Evolutionary conservation across 2,329 filamentous ascomycete species (phyloP).

Genomic region (Alternaria burnsii): DNA sequence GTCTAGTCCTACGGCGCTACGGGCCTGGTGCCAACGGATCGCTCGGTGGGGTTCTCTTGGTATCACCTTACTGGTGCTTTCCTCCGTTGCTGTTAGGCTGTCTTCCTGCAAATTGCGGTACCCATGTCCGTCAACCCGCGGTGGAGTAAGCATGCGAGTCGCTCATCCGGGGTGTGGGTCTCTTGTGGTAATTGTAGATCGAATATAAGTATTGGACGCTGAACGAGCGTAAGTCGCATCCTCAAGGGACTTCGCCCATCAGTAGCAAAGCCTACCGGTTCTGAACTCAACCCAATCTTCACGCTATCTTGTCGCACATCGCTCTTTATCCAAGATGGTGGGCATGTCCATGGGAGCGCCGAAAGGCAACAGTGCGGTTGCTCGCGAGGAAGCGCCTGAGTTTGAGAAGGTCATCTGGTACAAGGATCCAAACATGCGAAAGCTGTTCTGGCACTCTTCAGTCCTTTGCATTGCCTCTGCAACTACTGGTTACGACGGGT

Average conservation of each 20-base stretch:
- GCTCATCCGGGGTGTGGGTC: constrained; percentile 2
- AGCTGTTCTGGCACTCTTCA: constrained; percentile 62
- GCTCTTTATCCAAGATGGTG: constrained; percentile 18
- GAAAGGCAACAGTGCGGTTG: constrained; percentile 34
- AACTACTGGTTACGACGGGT: constrained; percentile 66
- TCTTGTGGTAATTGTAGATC: constrained; percentile 7
- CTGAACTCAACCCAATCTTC: background rate
- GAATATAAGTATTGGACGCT: constrained; percentile 30
- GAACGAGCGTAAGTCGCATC: constrained; percentile 14
- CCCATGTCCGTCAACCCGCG: constrained; percentile 25
- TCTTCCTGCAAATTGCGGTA: constrained; percentile 24
- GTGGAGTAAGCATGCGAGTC: constrained; percentile 1
- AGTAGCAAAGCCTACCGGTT: constrained; percentile 16
- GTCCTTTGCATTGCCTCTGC: constrained; percentile 64
- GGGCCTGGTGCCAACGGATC: constrained; percentile 34
- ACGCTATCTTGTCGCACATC: background rate
- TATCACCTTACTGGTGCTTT: constrained; percentile 27
- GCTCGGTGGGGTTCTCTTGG: constrained; percentile 25
- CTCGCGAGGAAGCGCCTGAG: constrained; percentile 59
- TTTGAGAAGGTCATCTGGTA: constrained; percentile 63
- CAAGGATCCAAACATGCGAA: constrained; percentile 63
- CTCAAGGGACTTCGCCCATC: constrained; percentile 26
- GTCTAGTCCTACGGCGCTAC: constrained; percentile 30
- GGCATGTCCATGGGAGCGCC: constrained; percentile 25
- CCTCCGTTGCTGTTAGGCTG: constrained; percentile 19